A percentile compares a stretch with the other conserved stretches of the same genome.
Conservation (phyloP, 352 stramenopile species). For the Phytophthora boehmeriae region DNA sequence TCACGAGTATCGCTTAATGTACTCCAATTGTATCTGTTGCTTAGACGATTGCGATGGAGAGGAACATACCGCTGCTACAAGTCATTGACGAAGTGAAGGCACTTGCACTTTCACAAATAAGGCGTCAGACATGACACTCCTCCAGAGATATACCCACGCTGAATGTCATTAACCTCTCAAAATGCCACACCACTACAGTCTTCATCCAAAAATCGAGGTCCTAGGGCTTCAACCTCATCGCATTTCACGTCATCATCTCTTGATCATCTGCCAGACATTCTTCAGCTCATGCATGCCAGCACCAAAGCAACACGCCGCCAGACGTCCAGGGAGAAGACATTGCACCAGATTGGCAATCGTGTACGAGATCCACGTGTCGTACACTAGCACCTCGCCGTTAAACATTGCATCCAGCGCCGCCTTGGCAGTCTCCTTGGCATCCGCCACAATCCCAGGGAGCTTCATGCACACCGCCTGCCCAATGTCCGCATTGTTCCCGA, state of each 20-base stretch:
- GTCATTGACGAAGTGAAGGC: constrained; percentile 65
- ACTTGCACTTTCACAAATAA: constrained; percentile 33
- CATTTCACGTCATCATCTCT: constrained; percentile 30
- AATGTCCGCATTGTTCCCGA: constrained; percentile 46
- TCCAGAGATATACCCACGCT: neutral
- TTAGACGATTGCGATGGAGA: constrained; percentile 50
- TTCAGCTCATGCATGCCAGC: constrained; percentile 43
- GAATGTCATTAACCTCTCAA: neutral
- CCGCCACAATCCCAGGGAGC: constrained; percentile 37
- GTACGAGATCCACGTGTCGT: constrained; percentile 58
- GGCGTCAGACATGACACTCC: neutral
- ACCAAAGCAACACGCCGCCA: constrained; percentile 29
- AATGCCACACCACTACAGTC: neutral
- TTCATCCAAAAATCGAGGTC: neutral
- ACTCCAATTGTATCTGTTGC: too few relatives aligned
- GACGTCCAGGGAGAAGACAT: constrained; percentile 33
- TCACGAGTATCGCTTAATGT: neutral
- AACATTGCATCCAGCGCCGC: constrained; percentile 66
- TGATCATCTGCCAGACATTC: constrained; percentile 42
- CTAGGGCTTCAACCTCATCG: neutral
- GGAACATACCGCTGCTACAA: constrained; percentile 49
- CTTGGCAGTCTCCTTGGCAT: constrained; percentile 62
- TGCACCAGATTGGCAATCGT: constrained; percentile 33
- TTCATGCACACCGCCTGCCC: constrained; percentile 47
- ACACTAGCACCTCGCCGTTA: constrained; percentile 53